Evolutionary conservation across 1,284 basidiomycete species (phyloP).

Genomic region (Phylloboletellus chloephorus): DNA sequence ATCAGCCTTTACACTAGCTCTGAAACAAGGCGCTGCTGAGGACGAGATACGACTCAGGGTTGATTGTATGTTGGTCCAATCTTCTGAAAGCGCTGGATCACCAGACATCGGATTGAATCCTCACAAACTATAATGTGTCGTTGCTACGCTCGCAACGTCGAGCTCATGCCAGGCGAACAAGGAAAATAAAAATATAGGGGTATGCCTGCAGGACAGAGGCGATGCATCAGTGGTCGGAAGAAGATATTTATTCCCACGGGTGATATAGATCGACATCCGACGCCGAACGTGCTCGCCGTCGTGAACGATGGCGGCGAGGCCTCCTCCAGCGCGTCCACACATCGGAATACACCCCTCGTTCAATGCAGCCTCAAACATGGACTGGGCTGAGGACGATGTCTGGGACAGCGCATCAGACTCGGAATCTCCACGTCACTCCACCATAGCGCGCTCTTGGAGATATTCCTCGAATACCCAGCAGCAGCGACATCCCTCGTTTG

Average conservation of each 20-base stretch:
- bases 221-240: not conserved
- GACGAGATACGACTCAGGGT: not conserved
- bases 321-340: conserved; percentile 73
- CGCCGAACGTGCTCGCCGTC: conserved; percentile 14
- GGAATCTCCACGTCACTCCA: conserved; percentile 56
- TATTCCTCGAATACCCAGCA: conserved; percentile 31
- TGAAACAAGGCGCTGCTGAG: conserved; percentile 2
- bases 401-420: conserved; percentile 87
- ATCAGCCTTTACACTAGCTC: too few relatives aligned
- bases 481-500: conserved; percentile 33
- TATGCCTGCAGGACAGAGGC: too few relatives aligned
- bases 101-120: conserved; percentile 25
- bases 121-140: conserved; percentile 29
- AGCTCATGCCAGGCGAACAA: conserved; percentile 17
- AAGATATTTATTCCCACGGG: conserved; percentile 14
- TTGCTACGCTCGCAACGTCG: conserved; percentile 23
- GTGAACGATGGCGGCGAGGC: conserved; percentile 53
- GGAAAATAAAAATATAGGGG: too few relatives aligned
- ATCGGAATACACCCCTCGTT: conserved; percentile 56
- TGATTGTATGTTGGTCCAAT: too few relatives aligned
- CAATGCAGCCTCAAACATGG: conserved; percentile 44
- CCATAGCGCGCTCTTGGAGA: conserved; percentile 45
- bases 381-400: conserved; percentile 82
- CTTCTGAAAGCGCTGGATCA: conserved; percentile 24
- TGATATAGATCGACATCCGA: not conserved